Conservation (phyloP, 768 basidiomycete species). For the Serendipita indica region DNA sequence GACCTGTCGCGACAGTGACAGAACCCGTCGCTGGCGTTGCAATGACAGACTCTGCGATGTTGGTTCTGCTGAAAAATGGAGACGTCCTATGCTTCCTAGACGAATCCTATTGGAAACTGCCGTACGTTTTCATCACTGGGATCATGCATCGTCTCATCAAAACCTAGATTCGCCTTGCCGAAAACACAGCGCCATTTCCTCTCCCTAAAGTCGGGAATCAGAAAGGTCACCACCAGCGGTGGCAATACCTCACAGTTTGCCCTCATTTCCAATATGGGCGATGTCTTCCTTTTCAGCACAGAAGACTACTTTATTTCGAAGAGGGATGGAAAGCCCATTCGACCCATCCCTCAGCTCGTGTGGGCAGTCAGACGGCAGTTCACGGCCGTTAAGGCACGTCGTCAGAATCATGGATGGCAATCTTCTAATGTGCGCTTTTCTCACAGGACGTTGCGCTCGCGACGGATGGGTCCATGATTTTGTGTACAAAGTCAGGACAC, state of each 20-base stretch:
- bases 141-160: constrained; percentile 52
- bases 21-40: constrained; percentile 57
- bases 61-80: constrained; percentile 57
- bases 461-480: constrained; percentile 70
- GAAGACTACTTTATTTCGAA: constrained; percentile 15
- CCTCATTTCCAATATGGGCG: constrained; percentile 72
- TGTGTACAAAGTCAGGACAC: constrained; percentile 91
- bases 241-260: constrained; percentile 51
- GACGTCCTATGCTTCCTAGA: constrained; percentile 79
- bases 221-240: constrained; percentile 67
- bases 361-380: constrained; percentile 84
- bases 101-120: constrained; percentile 58
- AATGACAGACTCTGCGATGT: constrained; percentile 70
- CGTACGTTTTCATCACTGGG: constrained; percentile 28
- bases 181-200: neutral
- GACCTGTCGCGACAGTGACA: constrained; percentile 65
- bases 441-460: constrained; percentile 75
- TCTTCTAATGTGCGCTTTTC: neutral
- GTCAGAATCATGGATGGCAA: neutral
- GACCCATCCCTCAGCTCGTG: constrained; percentile 68
- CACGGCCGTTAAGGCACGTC: constrained; percentile 56
- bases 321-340: constrained; percentile 23
- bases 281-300: constrained; percentile 66
- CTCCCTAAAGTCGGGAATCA: constrained; percentile 34
- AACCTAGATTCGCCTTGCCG: constrained; percentile 48